These are phyloP conservation scores for Candida tallmaniae DNA, from an alignment of 805 yeast species.

Conservation along the genomic window DNA sequence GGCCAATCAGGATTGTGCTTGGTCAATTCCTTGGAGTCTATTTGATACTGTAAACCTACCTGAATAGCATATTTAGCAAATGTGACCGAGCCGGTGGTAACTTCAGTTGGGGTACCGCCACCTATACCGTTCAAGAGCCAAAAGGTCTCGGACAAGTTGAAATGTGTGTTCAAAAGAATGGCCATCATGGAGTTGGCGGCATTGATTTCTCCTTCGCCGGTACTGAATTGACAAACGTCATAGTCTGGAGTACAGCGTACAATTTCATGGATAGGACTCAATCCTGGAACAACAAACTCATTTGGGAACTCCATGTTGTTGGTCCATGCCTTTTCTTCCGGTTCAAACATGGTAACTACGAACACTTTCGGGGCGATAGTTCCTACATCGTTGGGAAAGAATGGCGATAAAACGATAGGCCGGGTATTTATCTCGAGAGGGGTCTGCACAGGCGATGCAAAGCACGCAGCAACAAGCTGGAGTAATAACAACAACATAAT, in stretches of 20 bases:
- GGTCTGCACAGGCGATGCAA: not conserved
- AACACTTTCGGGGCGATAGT: constrained; percentile 47
- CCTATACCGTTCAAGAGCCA: constrained; percentile 64
- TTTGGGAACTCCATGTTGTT: constrained; percentile 42
- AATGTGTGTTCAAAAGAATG: constrained; percentile 46
- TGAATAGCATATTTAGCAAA: constrained; percentile 59
- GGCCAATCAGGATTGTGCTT: constrained; percentile 45
- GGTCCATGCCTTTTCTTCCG: constrained; percentile 52
- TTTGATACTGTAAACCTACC: constrained; percentile 55
- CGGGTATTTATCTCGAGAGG: not conserved
- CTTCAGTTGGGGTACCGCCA: constrained; percentile 54
- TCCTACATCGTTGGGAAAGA: not conserved
- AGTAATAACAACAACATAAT: not conserved
- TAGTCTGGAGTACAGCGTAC: constrained; percentile 49
- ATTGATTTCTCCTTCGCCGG: constrained; percentile 66
- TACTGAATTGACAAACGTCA: constrained; percentile 54
- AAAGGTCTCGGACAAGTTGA: constrained; percentile 56
- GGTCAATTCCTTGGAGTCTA: constrained; percentile 44
- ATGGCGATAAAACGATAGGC: constrained; percentile 1
- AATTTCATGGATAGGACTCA: constrained; percentile 55
- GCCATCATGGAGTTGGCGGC: constrained; percentile 60
- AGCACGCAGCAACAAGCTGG: not conserved
- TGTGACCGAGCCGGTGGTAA: constrained; percentile 57
- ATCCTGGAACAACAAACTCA: constrained; percentile 58
- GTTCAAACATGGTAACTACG: constrained; percentile 51